phyloP scores from a whole-genome alignment of 2,329 filamentous ascomycete genomes.

The Fusarium clavum region DNA sequence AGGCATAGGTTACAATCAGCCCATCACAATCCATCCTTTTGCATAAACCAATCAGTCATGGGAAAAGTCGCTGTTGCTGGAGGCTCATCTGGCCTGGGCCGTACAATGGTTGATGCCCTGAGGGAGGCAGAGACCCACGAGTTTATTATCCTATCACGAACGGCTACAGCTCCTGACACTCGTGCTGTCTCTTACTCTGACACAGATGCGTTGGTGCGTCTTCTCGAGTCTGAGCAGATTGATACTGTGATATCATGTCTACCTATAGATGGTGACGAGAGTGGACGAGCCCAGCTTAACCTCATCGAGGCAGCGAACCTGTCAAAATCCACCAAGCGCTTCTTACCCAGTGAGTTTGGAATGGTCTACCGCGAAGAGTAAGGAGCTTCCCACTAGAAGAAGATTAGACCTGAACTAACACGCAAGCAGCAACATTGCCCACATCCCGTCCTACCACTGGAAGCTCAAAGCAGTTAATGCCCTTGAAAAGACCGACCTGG shows the following conservation, averaged over 20 bases:
- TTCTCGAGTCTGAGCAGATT: background rate
- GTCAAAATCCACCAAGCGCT: background rate
- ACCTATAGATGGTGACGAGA: background rate
- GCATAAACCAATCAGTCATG: background rate
- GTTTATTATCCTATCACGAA: background rate
- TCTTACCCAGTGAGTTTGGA: conserved; percentile 5
- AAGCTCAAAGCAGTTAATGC: background rate
- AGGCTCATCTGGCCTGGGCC: conserved; percentile 4
- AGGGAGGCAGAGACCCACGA: background rate
- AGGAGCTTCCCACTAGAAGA: fast-evolving
- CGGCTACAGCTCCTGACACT: fast-evolving
- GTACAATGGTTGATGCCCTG: background rate
- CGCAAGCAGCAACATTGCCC: background rate
- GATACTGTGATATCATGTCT: background rate
- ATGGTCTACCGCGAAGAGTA: background rate
- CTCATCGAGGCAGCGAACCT: background rate
- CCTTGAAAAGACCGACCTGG: background rate
- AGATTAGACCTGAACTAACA: background rate
- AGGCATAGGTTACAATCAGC: background rate
- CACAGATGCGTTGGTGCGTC: fast-evolving
- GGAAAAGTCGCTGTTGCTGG: background rate
- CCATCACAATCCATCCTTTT: background rate
- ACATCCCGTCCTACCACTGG: background rate
- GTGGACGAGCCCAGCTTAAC: conserved; percentile 4
- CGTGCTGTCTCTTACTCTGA: background rate